Evolutionary conservation across 495 filamentous ascomycete genomes (phyloP).

Genomic region (Hyaloscypha finlandica): DNA sequence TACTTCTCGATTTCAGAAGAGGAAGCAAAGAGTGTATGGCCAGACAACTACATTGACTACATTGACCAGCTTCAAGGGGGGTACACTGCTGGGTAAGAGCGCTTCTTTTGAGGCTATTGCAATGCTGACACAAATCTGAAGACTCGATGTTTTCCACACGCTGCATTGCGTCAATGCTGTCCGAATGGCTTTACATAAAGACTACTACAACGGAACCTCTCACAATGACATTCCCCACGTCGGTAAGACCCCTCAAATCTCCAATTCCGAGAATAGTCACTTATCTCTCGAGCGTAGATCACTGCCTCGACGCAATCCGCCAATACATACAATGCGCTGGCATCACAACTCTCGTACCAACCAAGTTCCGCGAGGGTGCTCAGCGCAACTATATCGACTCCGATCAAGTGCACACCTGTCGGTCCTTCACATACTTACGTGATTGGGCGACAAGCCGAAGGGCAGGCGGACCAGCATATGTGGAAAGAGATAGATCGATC

Average conservation of each 20-base stretch:
- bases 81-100: conserved; percentile 11
- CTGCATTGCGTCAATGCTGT: conserved; percentile 15
- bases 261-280: background rate
- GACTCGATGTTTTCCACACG: conserved; percentile 22
- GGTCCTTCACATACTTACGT: conserved; percentile 17
- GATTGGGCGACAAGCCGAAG: conserved; percentile 9
- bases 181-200: conserved; percentile 6
- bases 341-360: conserved; percentile 28
- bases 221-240: conserved; percentile 8
- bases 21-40: conserved; percentile 21
- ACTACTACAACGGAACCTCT: conserved; percentile 8
- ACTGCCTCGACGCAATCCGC: conserved; percentile 29
- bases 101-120: background rate
- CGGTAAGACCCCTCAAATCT: background rate
- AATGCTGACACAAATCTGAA: background rate
- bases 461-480: conserved; percentile 1
- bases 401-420: conserved; percentile 27
- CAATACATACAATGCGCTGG: conserved; percentile 30
- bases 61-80: conserved; percentile 15
- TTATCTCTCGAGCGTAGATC: conserved; percentile 12
- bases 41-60: conserved; percentile 17
- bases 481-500: conserved; percentile 8
- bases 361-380: conserved; percentile 16
- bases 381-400: conserved; percentile 26
- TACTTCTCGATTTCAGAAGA: conserved; percentile 28